Base-by-base conservation (phyloP, 2,329 filamentous ascomycete species). In the Byssoonygena ceratinophila region DNA sequence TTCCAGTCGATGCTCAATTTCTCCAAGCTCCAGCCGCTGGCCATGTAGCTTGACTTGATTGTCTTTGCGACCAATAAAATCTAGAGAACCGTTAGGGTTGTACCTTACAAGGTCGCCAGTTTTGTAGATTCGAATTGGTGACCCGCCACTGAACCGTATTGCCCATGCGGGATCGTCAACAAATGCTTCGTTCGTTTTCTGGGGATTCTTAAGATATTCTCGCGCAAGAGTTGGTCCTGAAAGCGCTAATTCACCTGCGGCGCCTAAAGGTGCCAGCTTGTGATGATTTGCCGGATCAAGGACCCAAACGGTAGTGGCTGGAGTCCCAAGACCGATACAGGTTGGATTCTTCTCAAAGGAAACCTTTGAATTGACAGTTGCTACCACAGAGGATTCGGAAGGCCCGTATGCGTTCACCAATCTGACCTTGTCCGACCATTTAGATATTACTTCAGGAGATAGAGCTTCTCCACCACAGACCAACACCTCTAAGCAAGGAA, bases 391-490 rank as follows among this genome's bases (percentile, higher is more conserved):
- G 5, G 52, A 63, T 57, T 94, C 89, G 0, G 84, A 87, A 0
- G 88, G 87, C 0, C 87, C 87, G 57, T 94, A 94, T 0, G 78
- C 87, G 70, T 92, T 84, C 63, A 82, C 88, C 0, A 95, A 73
- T 14, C 81, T 64, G 1, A 64, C 76, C 36, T 72, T 75, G 0
- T 75, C 75, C 20, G 75, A 76, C 90, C 90, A 95, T 36, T 74
- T 75, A 1, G 76, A 71, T 40, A 83, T 79, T 0, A 94, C 84
- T 29, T 79, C 77, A 31, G 81, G 77, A 0, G 84, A 90, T 68
- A 95, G 75, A 0, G 83, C 78, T 66, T 95, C 89, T 3, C 89
- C 89, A 1, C 87, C 84, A 1, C 85, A 88, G 8, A 92, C 84
- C 2, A 95, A 71, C 56, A 92, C 86, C 39, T 82, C 68, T 0